phyloP scores from a whole-genome alignment of 2,329 filamentous ascomycete species.

The Ascosphaera acerosa region DNA sequence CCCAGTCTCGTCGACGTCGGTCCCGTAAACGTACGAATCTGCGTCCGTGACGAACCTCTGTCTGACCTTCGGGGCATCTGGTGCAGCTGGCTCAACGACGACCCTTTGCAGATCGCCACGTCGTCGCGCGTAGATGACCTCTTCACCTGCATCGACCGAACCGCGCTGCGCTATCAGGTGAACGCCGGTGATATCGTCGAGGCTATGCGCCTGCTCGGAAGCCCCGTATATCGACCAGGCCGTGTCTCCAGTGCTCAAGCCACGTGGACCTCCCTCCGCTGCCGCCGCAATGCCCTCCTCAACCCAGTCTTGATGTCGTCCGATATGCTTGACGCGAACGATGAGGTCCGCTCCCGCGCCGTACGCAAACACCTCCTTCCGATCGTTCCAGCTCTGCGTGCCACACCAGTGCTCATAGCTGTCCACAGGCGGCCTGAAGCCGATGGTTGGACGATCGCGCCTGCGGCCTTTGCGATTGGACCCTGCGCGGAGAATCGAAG shows the following conservation, averaged over 20 bases:
- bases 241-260: neutral
- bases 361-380: slow-evolving; percentile 32
- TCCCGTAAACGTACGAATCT: slow-evolving; percentile 21
- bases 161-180: slow-evolving; percentile 25
- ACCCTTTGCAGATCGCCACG: slow-evolving; percentile 23
- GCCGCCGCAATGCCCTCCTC: neutral
- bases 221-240: slow-evolving; percentile 8
- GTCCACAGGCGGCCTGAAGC: slow-evolving; percentile 32
- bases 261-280: neutral
- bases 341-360: slow-evolving; percentile 33
- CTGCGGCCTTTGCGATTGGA: slow-evolving; percentile 13
- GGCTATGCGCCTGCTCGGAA: slow-evolving; percentile 18
- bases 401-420: slow-evolving; percentile 29
- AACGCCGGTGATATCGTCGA: slow-evolving; percentile 33
- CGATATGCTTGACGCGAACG: slow-evolving; percentile 23
- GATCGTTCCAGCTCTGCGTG: slow-evolving; percentile 19
- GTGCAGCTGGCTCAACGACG: slow-evolving; percentile 13
- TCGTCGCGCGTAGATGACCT: slow-evolving; percentile 30
- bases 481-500: slow-evolving; percentile 17
- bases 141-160: slow-evolving; percentile 15
- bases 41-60: slow-evolving; percentile 21
- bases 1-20: slow-evolving; percentile 19
- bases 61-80: slow-evolving; percentile 10
- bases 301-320: slow-evolving; percentile 9
- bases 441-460: slow-evolving; percentile 26